Conservation (phyloP, 345 rosid genomes). For the Eucalyptus viminalis region DNA sequence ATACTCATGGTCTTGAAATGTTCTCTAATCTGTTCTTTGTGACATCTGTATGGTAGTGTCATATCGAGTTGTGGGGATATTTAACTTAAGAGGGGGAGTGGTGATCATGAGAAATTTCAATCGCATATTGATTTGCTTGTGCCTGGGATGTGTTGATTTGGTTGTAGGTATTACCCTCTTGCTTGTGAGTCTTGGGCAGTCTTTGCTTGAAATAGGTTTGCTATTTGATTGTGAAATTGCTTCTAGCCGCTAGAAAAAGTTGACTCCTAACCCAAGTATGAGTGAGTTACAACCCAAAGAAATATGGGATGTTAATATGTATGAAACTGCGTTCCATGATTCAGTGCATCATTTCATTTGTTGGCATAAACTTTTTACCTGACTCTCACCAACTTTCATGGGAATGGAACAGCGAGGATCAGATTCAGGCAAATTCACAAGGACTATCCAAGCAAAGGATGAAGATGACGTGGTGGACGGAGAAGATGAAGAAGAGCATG, state of each 20-base stretch:
- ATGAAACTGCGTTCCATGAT: slow-evolving; percentile 6
- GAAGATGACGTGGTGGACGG: slow-evolving; percentile 37
- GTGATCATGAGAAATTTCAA: neutral
- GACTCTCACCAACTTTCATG: neutral
- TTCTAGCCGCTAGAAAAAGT: neutral
- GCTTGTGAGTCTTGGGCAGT: neutral
- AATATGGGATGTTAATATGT: slow-evolving; percentile 22
- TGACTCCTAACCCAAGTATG: neutral
- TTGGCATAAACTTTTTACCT: neutral
- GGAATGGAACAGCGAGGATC: slow-evolving; percentile 14
- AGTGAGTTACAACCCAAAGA: neutral
- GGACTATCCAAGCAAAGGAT: slow-evolving; percentile 17
- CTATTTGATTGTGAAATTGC: neutral
- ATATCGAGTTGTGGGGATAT: neutral
- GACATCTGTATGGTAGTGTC: neutral
- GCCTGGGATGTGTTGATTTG: neutral
- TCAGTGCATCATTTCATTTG: neutral
- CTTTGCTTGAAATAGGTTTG: neutral
- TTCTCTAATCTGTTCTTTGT: neutral
- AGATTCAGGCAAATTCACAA: slow-evolving; percentile 31
- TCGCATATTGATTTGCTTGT: neutral
- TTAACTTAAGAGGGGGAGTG: neutral
- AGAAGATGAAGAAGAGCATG: slow-evolving; percentile 57
- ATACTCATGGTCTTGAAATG: neutral
- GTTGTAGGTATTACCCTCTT: neutral